A percentile compares a stretch with the other conserved stretches of the same genome.
These are phyloP conservation scores for Talaromyces islandicus DNA, from an alignment of 2,329 filamentous ascomycete genomes.

Conservation along the genomic window DNA sequence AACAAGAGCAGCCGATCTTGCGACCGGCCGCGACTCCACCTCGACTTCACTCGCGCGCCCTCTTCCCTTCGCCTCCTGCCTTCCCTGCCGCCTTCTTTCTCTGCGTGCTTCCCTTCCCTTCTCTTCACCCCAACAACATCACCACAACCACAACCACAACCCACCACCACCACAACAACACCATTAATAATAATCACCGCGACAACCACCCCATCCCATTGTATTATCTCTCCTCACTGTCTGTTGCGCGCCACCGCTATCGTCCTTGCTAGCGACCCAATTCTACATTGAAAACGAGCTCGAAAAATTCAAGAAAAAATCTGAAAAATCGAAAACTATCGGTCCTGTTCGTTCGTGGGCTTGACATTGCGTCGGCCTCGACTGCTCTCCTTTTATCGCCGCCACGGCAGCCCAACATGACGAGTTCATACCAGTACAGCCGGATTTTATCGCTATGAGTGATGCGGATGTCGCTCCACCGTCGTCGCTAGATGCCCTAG, in stretches of 20 bases:
- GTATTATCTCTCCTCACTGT: not conserved
- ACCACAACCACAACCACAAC: not conserved
- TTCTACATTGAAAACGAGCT: not conserved
- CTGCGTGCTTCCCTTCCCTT: not conserved
- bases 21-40: not conserved
- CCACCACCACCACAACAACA: not conserved
- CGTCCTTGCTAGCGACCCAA: slow-evolving; percentile 4
- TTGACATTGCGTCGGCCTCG: not conserved
- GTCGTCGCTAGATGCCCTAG: slow-evolving; percentile 32
- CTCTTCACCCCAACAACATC: not conserved
- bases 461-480: slow-evolving; percentile 36
- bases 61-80: slow-evolving; percentile 2
- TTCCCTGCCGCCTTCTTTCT: not conserved
- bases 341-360: not conserved
- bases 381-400: slow-evolving; percentile 13
- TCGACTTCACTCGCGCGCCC: slow-evolving; percentile 1
- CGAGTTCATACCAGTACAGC: slow-evolving; percentile 32
- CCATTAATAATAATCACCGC: not conserved
- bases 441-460: slow-evolving; percentile 43
- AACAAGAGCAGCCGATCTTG: not conserved
- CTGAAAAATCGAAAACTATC: not conserved
- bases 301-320: not conserved
- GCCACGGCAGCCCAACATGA: slow-evolving; percentile 40
- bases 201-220: not conserved
- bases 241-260: not conserved